Evolutionary conservation across 1,284 basidiomycete species (phyloP).

Genomic region (Lignosus rhinocerotis): DNA sequence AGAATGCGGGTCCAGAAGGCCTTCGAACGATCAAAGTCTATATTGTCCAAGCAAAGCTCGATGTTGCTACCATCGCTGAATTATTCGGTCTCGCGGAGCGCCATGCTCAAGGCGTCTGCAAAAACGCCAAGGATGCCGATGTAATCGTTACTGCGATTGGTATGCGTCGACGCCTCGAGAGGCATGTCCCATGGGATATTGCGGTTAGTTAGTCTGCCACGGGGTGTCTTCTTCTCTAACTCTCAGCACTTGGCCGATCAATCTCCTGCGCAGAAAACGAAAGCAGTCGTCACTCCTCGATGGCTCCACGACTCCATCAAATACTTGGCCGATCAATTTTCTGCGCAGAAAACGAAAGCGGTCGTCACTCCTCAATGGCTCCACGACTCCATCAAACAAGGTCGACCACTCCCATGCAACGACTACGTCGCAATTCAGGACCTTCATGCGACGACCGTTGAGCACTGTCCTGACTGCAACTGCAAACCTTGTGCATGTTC

Average conservation of each 20-base stretch:
- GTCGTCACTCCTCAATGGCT: slow-evolving; percentile 74
- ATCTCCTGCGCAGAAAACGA: slow-evolving; percentile 47
- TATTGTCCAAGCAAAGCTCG: slow-evolving; percentile 64
- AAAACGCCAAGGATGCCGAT: slow-evolving; percentile 51
- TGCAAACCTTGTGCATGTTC: slow-evolving; percentile 29
- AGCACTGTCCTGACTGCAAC: slow-evolving; percentile 43
- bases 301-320: slow-evolving; percentile 64
- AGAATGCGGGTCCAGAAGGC: neutral
- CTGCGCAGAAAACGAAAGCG: slow-evolving; percentile 54
- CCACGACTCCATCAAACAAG: slow-evolving; percentile 48
- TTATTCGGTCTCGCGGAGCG: slow-evolving; percentile 51
- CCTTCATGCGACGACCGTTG: slow-evolving; percentile 45
- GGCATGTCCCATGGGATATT: slow-evolving; percentile 62
- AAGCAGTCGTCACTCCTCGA: slow-evolving; percentile 63
- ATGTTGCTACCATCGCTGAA: slow-evolving; percentile 41
- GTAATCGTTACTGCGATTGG: slow-evolving; percentile 64
- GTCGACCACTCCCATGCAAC: slow-evolving; percentile 47
- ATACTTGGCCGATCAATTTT: neutral
- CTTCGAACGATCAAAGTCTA: slow-evolving; percentile 42
- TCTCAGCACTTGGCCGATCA: neutral
- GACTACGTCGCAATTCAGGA: slow-evolving; percentile 55
- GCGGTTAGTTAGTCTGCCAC: slow-evolving; percentile 48
- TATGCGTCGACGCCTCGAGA: slow-evolving; percentile 66
- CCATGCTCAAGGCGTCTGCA: slow-evolving; percentile 39
- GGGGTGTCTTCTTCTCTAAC: neutral